Conservation (phyloP, 257 asterid species). For the Nemophila menziesii region DNA sequence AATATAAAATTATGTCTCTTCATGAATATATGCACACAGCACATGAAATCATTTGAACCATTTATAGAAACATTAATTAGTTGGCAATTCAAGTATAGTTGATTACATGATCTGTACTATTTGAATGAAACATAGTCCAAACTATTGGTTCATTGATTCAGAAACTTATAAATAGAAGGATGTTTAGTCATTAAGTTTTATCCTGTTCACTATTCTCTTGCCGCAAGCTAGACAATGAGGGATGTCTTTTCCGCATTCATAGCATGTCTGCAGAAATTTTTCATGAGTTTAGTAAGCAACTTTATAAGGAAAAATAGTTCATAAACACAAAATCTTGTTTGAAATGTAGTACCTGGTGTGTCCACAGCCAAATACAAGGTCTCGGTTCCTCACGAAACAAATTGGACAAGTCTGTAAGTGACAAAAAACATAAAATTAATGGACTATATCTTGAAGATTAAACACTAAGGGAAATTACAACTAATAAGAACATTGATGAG, state of each 20-base stretch:
- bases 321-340: too few relatives aligned
- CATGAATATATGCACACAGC: too few relatives aligned
- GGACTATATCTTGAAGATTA: background rate
- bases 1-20: too few relatives aligned
- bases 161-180: too few relatives aligned
- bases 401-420: constrained; percentile 35
- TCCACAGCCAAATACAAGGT: constrained; percentile 61
- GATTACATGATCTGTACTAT: too few relatives aligned
- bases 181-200: constrained; percentile 30
- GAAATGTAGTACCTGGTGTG: constrained; percentile 35
- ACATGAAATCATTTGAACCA: too few relatives aligned
- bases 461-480: too few relatives aligned
- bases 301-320: too few relatives aligned
- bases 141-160: too few relatives aligned
- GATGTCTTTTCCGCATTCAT: constrained; percentile 42
- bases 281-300: background rate
- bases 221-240: constrained; percentile 44
- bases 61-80: too few relatives aligned
- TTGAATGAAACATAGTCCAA: too few relatives aligned
- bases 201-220: constrained; percentile 33
- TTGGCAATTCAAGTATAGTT: too few relatives aligned
- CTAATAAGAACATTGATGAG: background rate
- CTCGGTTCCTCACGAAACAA: constrained; percentile 28
- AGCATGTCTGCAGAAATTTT: constrained; percentile 33
- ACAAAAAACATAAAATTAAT: background rate